Evolutionary conservation across 2,329 filamentous ascomycete genomes (phyloP).

Genomic region (Xylariaceae sp.): DNA sequence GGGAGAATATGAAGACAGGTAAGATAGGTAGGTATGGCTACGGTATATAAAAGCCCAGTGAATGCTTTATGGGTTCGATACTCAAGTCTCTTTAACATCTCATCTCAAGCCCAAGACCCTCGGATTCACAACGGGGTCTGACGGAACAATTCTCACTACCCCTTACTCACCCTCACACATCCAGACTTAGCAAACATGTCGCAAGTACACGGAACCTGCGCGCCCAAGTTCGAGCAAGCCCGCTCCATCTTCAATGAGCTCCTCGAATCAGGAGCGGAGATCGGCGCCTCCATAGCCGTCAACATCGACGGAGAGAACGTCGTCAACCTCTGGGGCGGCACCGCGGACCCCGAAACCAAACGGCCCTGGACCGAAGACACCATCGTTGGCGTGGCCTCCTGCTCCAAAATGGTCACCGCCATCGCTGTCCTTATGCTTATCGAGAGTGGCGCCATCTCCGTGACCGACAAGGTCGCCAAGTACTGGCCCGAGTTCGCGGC

Average conservation of each 20-base stretch:
- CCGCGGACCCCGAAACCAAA: slow-evolving; percentile 29
- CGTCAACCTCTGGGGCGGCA: slow-evolving; percentile 40
- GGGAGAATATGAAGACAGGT: too few species aligned
- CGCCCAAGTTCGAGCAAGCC: slow-evolving; percentile 35
- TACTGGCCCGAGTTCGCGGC: slow-evolving; percentile 43
- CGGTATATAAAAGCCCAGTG: too few species aligned
- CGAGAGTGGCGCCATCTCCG: slow-evolving; percentile 35
- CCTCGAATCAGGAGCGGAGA: slow-evolving; percentile 35
- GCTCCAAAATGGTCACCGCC: slow-evolving; percentile 35
- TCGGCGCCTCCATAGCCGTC: slow-evolving; percentile 39
- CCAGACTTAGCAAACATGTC: slow-evolving; percentile 6
- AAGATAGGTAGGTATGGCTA: too few species aligned
- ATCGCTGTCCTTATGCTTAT: slow-evolving; percentile 37
- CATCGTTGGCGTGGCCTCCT: slow-evolving; percentile 35
- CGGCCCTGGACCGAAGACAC: slow-evolving; percentile 36
- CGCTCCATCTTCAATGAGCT: slow-evolving; percentile 32
- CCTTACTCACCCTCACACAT: background rate
- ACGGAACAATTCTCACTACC: too few species aligned
- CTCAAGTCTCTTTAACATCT: too few species aligned
- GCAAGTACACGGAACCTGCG: slow-evolving; percentile 34
- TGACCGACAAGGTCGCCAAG: slow-evolving; percentile 34
- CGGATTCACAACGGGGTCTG: too few species aligned
- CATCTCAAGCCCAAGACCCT: too few species aligned
- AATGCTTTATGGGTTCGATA: too few species aligned
- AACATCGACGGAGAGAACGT: slow-evolving; percentile 36